Percentiles rank a stretch among this genome's conserved stretches.
Evolutionary conservation across 1,284 basidiomycete genomes (phyloP).

Genomic region (Ustilago vetiveriae): DNA sequence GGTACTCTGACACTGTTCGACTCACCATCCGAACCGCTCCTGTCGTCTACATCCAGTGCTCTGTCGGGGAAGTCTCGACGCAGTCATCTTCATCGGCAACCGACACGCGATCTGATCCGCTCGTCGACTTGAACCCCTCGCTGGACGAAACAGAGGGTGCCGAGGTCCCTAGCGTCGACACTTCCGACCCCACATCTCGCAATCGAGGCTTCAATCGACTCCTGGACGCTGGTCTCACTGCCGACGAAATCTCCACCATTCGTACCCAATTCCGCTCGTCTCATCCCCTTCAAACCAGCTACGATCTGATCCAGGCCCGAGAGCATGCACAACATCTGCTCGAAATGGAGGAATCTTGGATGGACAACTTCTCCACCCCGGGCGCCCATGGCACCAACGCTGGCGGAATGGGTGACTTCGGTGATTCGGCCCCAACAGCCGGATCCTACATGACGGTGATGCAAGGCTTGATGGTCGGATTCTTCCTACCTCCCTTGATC

Average conservation of each 20-base stretch:
- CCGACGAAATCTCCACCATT: conserved; percentile 28
- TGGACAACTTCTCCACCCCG: conserved; percentile 35
- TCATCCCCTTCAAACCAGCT: conserved; percentile 13
- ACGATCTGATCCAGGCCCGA: conserved; percentile 22
- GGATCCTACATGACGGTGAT: conserved; percentile 26
- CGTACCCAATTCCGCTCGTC: conserved; percentile 30
- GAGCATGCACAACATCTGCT: conserved; percentile 37
- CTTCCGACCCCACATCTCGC: background rate
- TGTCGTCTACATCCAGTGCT: conserved; percentile 44
- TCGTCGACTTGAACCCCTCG: background rate
- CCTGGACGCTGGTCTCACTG: conserved; percentile 27
- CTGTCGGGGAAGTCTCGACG: conserved; percentile 27
- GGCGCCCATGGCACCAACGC: background rate
- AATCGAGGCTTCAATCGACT: conserved; percentile 43
- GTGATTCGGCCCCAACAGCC: background rate
- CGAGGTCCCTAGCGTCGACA: background rate
- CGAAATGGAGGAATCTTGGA: conserved; percentile 47
- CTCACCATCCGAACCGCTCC: conserved; percentile 29
- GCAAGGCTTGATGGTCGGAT: conserved; percentile 37
- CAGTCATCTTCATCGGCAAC: background rate
- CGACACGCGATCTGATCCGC: background rate
- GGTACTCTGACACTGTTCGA: conserved; percentile 12
- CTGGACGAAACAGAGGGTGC: background rate
- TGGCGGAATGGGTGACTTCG: background rate
- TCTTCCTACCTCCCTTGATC: conserved; percentile 29